Conservation (phyloP, 139 green algal species). For the Haematococcus sp. region DNA sequence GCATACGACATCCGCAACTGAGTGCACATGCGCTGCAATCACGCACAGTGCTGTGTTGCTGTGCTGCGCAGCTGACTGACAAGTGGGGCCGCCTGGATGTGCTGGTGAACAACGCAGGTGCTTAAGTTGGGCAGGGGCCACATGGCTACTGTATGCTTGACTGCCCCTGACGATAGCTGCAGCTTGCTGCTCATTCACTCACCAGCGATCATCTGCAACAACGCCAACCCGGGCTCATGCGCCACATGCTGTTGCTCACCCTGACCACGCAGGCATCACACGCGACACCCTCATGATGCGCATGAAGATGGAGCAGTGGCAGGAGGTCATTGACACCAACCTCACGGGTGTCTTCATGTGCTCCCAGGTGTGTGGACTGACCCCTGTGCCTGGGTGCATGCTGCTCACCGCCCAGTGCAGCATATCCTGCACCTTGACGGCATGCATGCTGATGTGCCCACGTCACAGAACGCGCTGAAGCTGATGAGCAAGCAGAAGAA, state of each 20-base stretch:
- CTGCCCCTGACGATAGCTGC: too few relatives aligned
- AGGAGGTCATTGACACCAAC: slow-evolving; percentile 98
- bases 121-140: background rate
- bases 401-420: too few relatives aligned
- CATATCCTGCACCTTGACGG: too few relatives aligned
- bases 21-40: too few relatives aligned
- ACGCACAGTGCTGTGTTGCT: too few relatives aligned
- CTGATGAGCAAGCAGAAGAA: slow-evolving; percentile 86
- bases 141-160: background rate
- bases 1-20: too few relatives aligned
- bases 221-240: too few relatives aligned
- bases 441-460: background rate
- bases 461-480: slow-evolving; percentile 80
- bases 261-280: slow-evolving; percentile 80
- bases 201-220: too few relatives aligned
- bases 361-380: slow-evolving; percentile 60
- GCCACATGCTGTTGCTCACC: background rate
- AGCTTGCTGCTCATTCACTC: too few relatives aligned
- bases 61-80: slow-evolving; percentile 41
- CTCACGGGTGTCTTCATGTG: slow-evolving; percentile 92
- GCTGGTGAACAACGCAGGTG: slow-evolving; percentile 98
- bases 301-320: slow-evolving; percentile 97
- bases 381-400: background rate
- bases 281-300: slow-evolving; percentile 95
- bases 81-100: slow-evolving; percentile 94